Base-by-base conservation (phyloP, 345 rosid genomes). In the Aethionema arabicum region DNA sequence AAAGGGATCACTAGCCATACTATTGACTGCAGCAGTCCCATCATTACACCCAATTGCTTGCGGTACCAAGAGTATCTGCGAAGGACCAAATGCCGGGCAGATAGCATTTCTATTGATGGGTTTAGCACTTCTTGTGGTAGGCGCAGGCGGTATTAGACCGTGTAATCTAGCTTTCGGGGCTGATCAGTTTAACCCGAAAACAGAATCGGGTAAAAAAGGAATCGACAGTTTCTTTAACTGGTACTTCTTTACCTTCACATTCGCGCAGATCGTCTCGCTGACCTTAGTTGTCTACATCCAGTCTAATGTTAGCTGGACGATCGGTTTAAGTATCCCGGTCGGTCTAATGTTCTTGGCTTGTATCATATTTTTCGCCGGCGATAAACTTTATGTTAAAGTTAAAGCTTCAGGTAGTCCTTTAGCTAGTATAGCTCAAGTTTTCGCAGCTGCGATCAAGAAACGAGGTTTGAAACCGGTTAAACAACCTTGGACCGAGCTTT, bases 161-260 rank as follows among this genome's bases (percentile, higher is more conserved):
- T 85, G 92, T 73, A 88, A 85, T 55, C 48, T 88, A 52, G 92
- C 96, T 0, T 85, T 88, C 32, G 96, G 90, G 3, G 92, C 81
- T 9, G 96, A 88, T 66, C 96, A 88, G 68, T 85, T 85, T 46
- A 81, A 88, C 67, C 92, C 96, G 3, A 63, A 76, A 11, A 74
- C 92, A 0, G 86, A 82, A 38, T 76, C 96, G 0, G 96, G 96
- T 29, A 83, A 83, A 68, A 83, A 66, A 69, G 92, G 92, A 16
- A 77, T 85, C 54, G 77, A 82, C 59, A 88, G 90, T 61, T 88
- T 88, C 83, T 83, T 88, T 76, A 88, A 88, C 66, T 88, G 96
- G 96, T 85, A 88, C 67, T 80, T 85, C 78, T 88, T 80, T 72
- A 85, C 87, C 52, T 88, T 77, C 81, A 88, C 86, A 32, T 85